Evolutionary conservation across 192 early-diverging fungal genomes (phyloP).

Genomic region (Gonapodya prolifera): DNA sequence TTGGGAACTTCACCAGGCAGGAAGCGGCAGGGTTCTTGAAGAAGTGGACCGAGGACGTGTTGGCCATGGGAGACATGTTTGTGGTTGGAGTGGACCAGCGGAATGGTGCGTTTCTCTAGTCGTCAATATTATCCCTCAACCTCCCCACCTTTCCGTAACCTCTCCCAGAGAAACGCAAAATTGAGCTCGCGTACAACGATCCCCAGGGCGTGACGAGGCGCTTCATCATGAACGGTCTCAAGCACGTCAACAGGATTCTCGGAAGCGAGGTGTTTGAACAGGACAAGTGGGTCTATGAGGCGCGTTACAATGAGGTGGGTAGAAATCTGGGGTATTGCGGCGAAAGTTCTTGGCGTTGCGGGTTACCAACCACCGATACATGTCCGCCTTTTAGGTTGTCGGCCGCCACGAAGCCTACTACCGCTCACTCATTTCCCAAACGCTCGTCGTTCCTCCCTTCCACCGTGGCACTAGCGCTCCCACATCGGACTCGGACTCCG

Average conservation of each 20-base stretch:
- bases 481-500: not conserved
- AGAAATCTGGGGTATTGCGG: too few relatives aligned
- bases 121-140: not conserved
- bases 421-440: slow-evolving; percentile 33
- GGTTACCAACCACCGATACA: slow-evolving; percentile 51
- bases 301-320: too few relatives aligned
- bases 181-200: slow-evolving; percentile 79
- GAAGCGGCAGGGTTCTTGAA: slow-evolving; percentile 58
- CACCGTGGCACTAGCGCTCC: too few relatives aligned
- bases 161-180: slow-evolving; percentile 20
- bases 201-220: slow-evolving; percentile 55
- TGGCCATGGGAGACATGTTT: slow-evolving; percentile 60
- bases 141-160: not conserved
- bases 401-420: slow-evolving; percentile 78
- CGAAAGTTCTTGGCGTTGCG: too few relatives aligned
- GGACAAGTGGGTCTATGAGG: too few relatives aligned
- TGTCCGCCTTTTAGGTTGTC: slow-evolving; percentile 55
- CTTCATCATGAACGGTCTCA: slow-evolving; percentile 76
- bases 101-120: slow-evolving; percentile 43
- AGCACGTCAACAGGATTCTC: slow-evolving; percentile 62
- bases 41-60: slow-evolving; percentile 33
- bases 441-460: slow-evolving; percentile 25
- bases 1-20: slow-evolving; percentile 59
- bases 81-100: slow-evolving; percentile 77
- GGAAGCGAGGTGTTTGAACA: slow-evolving; percentile 27